These are phyloP conservation scores for Hygrophoropsis aurantiaca DNA, from an alignment of 768 basidiomycete species.

Conservation along the genomic window DNA sequence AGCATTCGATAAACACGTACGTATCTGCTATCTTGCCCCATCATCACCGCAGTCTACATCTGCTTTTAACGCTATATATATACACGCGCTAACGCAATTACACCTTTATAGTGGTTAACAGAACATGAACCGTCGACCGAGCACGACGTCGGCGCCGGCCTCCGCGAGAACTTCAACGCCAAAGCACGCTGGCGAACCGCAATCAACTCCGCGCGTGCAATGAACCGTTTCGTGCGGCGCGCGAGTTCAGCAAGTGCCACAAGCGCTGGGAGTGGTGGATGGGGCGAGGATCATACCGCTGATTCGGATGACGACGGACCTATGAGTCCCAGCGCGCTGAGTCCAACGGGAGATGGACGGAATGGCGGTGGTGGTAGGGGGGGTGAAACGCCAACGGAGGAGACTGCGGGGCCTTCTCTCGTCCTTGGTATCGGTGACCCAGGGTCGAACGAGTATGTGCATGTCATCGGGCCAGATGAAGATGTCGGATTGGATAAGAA, in stretches of 20 bases:
- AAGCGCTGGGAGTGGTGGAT: slow-evolving; percentile 32
- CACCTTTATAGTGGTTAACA: slow-evolving; percentile 68
- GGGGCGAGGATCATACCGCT: slow-evolving; percentile 33
- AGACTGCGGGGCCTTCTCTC: too few species aligned
- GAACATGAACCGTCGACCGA: slow-evolving; percentile 63
- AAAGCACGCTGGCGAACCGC: slow-evolving; percentile 72
- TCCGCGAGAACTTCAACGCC: slow-evolving; percentile 83
- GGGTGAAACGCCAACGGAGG: slow-evolving; percentile 28
- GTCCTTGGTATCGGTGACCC: slow-evolving; percentile 32
- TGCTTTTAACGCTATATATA: too few species aligned
- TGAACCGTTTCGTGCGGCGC: slow-evolving; percentile 29
- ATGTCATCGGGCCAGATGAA: slow-evolving; percentile 33
- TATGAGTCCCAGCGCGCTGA: neutral
- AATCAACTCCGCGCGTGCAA: slow-evolving; percentile 51
- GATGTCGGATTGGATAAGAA: slow-evolving; percentile 16
- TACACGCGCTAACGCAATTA: too few species aligned
- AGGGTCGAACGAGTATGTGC: slow-evolving; percentile 42
- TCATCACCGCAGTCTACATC: neutral
- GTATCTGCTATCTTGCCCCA: slow-evolving; percentile 17
- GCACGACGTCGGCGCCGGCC: slow-evolving; percentile 68
- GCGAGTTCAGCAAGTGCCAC: slow-evolving; percentile 19
- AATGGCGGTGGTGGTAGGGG: slow-evolving; percentile 36
- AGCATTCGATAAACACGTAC: slow-evolving; percentile 66
- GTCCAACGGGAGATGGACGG: too few species aligned
- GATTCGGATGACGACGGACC: slow-evolving; percentile 2